These are phyloP conservation scores for Alloascoidea africana DNA, from an alignment of 805 yeast species.

Conservation along the genomic window DNA sequence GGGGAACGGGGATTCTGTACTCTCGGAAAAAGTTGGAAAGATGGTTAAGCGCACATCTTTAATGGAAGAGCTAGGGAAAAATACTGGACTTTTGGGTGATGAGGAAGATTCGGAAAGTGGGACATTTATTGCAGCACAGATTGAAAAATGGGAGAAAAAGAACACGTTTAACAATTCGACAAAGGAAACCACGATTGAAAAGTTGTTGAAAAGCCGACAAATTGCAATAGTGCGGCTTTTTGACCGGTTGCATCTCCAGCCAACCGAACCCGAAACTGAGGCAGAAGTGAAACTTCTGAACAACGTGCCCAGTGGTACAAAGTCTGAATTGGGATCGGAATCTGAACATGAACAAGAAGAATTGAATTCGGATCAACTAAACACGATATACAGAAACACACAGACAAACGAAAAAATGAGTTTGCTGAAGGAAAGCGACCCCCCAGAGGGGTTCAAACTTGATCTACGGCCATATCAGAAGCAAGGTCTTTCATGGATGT, in stretches of 20 bases:
- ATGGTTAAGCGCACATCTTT: constrained; percentile 6
- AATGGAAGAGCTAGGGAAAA: constrained; percentile 3
- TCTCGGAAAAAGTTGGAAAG: constrained; percentile 4
- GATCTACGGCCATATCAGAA: constrained; percentile 64
- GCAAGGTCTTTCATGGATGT: constrained; percentile 82
- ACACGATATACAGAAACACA: constrained; percentile 58
- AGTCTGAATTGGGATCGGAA: constrained; percentile 3
- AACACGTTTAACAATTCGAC: constrained; percentile 14
- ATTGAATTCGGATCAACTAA: constrained; percentile 56
- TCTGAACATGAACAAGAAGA: constrained; percentile 21
- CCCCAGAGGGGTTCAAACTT: constrained; percentile 38
- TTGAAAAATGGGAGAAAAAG: constrained; percentile 2
- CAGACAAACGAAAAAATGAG: constrained; percentile 43
- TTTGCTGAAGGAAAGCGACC: constrained; percentile 48
- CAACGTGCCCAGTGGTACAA: constrained; percentile 2
- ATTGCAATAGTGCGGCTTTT: constrained; percentile 40
- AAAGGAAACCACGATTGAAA: constrained; percentile 39
- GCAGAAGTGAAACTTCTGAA: constrained; percentile 2
- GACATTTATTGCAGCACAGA: constrained; percentile 4
- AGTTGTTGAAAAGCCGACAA: constrained; percentile 34
- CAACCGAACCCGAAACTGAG: not conserved
- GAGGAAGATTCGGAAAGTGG: not conserved
- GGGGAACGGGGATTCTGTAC: constrained; percentile 13
- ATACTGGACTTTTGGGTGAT: not conserved
- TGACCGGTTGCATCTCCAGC: constrained; percentile 23